Evolutionary conservation across 208 protist species (phyloP), one percentile per base, ranked within the genome.

Genomic region (Leishmania braziliensis): DNA sequence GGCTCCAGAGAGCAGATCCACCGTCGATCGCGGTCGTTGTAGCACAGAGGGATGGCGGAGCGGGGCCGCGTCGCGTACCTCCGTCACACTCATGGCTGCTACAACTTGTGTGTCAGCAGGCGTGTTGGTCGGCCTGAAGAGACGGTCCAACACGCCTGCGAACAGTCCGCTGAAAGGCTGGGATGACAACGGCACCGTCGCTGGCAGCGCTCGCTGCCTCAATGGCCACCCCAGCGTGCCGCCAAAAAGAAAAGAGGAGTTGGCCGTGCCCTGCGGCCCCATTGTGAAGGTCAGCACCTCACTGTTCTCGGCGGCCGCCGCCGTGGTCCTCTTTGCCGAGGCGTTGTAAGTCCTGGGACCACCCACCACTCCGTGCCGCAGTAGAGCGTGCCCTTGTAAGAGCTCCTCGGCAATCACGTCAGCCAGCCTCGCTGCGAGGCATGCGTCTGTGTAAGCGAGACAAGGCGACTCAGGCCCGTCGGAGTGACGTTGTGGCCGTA

Each of bases 1-100:
- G n/a, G 77, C 65, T n/a, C 77, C 80, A 3, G 84, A 88, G 54
- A 88, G 75, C 43, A 88, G 50, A 54, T 88, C 84, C 23, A 84
- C 80, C 66, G 77, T 84, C n/a, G 62, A 81, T 29, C 78, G 80
- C 14, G 80, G 84, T 39, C 81, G 80, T 68, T 80, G 65, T 43
- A 79, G 66, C 26, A 84, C 65, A 60, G 84, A 88, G 36, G 81
- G 66, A 77, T 84, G 84, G 33, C 33, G 73, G 33, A 88, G 81
- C 51, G 80, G 80, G 5, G 73, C 80, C 26, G 77, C 70, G 69
- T 88, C 84, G n/a, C 80, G 80, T 50, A 82, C 68, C 73, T 88
- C 84, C 50, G 79, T 73, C 9, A 82, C 84, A 75, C 84, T 82
- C 65, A 88, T 54, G 2, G 84, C 84, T 46, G 84, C 84, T 1